Evolutionary conservation across 2,329 filamentous ascomycete species (phyloP), one percentile per base, ranked within the genome.

Genomic region (Akanthomyces dipterigenus): DNA sequence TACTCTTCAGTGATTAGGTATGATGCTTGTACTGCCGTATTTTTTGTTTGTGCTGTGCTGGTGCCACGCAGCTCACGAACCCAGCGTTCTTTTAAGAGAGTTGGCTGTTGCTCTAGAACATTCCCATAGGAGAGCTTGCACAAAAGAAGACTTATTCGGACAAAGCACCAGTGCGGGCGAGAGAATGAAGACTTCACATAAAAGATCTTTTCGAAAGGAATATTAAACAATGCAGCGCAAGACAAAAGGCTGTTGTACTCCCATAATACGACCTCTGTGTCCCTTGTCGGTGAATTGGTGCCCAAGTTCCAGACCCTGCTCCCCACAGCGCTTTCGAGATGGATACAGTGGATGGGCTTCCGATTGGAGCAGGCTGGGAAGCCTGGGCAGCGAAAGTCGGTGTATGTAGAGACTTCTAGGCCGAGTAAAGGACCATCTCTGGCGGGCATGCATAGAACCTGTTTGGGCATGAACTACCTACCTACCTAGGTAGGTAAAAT

Each of bases 201-300:
- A 26, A 18, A 16, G 16, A 12, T 9, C 18, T n/a, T 12, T 1
- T 20, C 16, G 36, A 38, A 38, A 16, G 36, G 16, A 31, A 6
- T 31, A 16, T 16, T 8, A 4, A 38, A n/a, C 14, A 22, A 14
- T 3, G 28, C 2, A 8, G 53, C n/a, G 20, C 22, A 40, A 8
- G 28, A n/a, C n/a, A 54, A 42, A 7, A 5, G 5, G n/a, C 22
- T 40, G 3, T 50, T 34, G 16, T 53, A 38, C 12, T 20, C 9
- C 49, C 12, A 16, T 38, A 16, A 18, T 53, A 9, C 12, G n/a
- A 31, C 12, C n/a, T 53, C 9, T 31, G 31, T 38, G 36, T 34
- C 11, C 7, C 16, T 5, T 42, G 51, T 55, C 38, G 54, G 42
- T 56, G 54, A 56, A 46, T 57, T 48, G 55, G n/a, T 57, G 55